Conservation (phyloP, 768 basidiomycete genomes). For the Tulasnella sp. region DNA sequence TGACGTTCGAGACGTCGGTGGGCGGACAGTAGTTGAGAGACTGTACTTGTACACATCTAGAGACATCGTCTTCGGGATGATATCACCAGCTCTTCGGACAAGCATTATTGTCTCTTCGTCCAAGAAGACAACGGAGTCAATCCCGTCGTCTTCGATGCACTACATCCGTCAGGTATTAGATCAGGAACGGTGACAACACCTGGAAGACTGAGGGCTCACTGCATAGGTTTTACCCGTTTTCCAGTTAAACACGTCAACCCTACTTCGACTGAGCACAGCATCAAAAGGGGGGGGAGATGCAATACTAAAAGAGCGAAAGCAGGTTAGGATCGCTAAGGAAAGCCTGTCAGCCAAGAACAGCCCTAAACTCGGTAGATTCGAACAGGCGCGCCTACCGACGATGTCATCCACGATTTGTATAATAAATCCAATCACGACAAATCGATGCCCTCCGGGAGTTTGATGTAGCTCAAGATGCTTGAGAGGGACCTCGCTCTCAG, state of each 20-base stretch:
- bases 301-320: not conserved
- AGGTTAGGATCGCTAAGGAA: not conserved
- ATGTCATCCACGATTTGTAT: slow-evolving; percentile 8
- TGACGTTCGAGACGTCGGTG: not conserved
- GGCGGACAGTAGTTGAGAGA: not conserved
- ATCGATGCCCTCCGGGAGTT: not conserved
- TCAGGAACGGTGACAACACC: not conserved
- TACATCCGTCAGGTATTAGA: not conserved
- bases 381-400: not conserved
- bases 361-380: too few species aligned
- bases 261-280: not conserved
- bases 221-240: not conserved
- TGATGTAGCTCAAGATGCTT: not conserved
- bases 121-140: not conserved
- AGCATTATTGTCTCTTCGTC: slow-evolving; percentile 3
- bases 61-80: not conserved
- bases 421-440: not conserved
- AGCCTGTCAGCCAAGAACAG: too few species aligned
- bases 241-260: not conserved
- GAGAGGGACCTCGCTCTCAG: not conserved
- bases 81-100: not conserved
- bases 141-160: not conserved
- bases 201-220: not conserved
- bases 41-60: slow-evolving; percentile 3
- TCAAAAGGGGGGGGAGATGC: not conserved